Evolutionary conservation across 108 stramenopile species (phyloP), one percentile per base, ranked within the genome.

Genomic region (Skeletonema potamos): DNA sequence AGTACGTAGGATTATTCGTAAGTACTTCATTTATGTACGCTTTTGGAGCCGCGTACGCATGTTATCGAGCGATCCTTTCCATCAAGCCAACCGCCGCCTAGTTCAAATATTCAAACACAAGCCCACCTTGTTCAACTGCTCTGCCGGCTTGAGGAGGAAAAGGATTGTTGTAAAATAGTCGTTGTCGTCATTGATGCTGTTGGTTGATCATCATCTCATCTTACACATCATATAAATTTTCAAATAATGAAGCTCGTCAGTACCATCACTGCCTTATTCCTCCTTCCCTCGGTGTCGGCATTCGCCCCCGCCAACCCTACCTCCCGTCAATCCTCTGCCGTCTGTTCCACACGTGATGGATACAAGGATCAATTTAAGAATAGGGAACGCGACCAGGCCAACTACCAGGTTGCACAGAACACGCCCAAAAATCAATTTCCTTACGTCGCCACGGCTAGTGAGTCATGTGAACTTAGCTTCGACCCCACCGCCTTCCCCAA

Each of bases 401-500:
- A 68, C 55, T 76, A 68, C 67, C 22, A 24, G 48, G 22, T 22
- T 7, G 37, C 46, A n/a, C 18, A 43, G 9, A 36, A 62, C 39
- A 54, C 70, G 0, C 77, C 77, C 29, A 65, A 64, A 51, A 78
- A 57, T 18, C 70, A 71, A 65, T 70, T 70, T 34, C 66, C 70
- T 18, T 78, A 78, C 66, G 59, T 66, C 54, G 69, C 58, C 28
- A 51, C 69, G 9, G 69, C 58, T 13, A 62, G 48, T 51, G 27
- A 46, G 30, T 71, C 77, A 11, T 71, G 70, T 34, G 70, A 71
- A 34, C 60, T 78, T 12, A 66, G 64, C 58, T 71, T 27, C 64
- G 77, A 78, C 59, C 77, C 77, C 37, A 66, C 77, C 17, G 77
- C 77, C 51, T 86, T 88, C 58, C 87, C 87, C 28, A 73, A 65